Base-by-base conservation (phyloP, 2,329 filamentous ascomycete genomes). In the Cercospora nicotianae region DNA sequence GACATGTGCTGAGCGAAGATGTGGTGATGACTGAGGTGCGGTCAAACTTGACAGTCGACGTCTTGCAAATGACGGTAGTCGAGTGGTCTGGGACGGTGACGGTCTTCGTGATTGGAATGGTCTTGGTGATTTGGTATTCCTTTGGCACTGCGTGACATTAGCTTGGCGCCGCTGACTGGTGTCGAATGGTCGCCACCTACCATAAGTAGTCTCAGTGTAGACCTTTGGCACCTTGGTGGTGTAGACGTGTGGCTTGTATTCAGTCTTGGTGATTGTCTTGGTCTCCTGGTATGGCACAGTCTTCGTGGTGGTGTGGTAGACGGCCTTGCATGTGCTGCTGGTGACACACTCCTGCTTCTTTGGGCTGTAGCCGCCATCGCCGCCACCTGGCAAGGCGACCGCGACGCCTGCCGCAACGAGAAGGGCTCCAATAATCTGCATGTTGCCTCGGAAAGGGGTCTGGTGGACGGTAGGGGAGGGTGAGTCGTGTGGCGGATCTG, bases 231-330 rank as follows among this genome's bases (percentile, higher is more conserved):
- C 53, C 31, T 70, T 48, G 51, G 66, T 65, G 36, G 63, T 60
- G 59, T 63, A 62, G 12, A 51, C 45, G 26, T 59, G 33, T 28
- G 69, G 69, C 45, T 66, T 70, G 53, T 70, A 69, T 5, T 63
- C 55, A 13, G 69, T 70, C 48, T 64, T 51, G 26, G 69, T 70
- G 62, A 70, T 51, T 5, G 69, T 70, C 66, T 67, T 67, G 58
- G 64, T 67, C 16, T 53, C 26, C 8, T 67, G 61, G 64, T 70
- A 67, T 60, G 69, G 69, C 20, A 70, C 42, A 0, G 53, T 63
- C 59, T 69, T 70, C 18, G 69, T 70, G 3, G 59, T 64, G 66
- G 64, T 65, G 66, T 68, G 64, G 61, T 68, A 68, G 33, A 63
- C 31, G 18, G 66, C 69, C 36, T 65, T 65, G 66, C 69, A 70